Percentiles rank a stretch among this genome's conserved stretches.
Evolutionary conservation across 2,329 filamentous ascomycete genomes (phyloP).

Genomic region (Lasiodiplodia hormozganensis): DNA sequence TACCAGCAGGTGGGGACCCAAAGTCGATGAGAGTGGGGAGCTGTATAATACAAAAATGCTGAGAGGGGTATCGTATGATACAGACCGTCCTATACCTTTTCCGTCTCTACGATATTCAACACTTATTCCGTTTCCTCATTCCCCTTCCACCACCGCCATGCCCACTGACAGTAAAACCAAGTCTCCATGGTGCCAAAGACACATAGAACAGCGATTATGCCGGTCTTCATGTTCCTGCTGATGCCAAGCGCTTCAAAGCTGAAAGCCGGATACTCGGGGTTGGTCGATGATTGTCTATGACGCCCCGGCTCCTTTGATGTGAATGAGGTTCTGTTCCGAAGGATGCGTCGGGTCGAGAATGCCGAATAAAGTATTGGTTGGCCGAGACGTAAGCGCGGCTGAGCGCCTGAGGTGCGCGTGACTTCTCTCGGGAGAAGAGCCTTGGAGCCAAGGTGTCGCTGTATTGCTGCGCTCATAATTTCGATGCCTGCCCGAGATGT

Average conservation of each 20-base stretch:
- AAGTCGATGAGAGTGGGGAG: background rate
- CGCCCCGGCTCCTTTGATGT: background rate
- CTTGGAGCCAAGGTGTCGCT: background rate
- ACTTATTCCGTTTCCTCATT: background rate
- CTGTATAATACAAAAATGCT: background rate
- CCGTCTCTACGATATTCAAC: background rate
- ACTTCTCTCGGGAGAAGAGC: background rate
- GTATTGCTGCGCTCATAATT: background rate
- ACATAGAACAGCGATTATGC: background rate
- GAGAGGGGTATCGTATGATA: background rate
- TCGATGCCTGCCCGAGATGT: background rate
- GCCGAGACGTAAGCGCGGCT: background rate
- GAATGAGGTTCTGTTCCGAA: background rate
- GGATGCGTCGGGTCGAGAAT: background rate
- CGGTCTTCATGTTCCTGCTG: slow-evolving; percentile 7
- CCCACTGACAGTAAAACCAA: slow-evolving; percentile 4
- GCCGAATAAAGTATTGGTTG: background rate
- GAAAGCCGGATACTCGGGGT: background rate
- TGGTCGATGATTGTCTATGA: background rate
- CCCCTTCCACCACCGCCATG: slow-evolving; percentile 1
- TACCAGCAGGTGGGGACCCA: background rate
- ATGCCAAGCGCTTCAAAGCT: slow-evolving; percentile 10
- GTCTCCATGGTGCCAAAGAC: slow-evolving; percentile 6
- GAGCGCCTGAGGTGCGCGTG: background rate
- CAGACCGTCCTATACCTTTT: background rate